phyloP scores from a whole-genome alignment of 225 moss, liverwort and hornwort species.

The Physcomitrium patens region DNA sequence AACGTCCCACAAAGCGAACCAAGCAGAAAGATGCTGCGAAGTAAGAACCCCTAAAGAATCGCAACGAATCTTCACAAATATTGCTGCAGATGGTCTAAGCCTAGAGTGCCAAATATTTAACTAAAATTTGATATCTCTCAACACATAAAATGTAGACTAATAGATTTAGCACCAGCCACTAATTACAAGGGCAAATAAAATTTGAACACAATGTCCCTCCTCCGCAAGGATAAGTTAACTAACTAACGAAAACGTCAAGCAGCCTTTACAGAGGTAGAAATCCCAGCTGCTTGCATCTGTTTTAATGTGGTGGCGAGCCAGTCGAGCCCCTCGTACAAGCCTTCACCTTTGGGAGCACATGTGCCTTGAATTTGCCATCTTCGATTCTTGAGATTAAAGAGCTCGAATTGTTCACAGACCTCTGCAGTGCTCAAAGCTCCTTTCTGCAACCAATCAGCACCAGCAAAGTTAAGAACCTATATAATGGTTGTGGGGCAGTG shows the following conservation, averaged over 20 bases:
- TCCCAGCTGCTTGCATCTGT: constrained; percentile 85
- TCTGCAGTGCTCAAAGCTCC: constrained; percentile 84
- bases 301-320: constrained; percentile 87
- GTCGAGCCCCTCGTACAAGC: constrained; percentile 89
- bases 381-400: constrained; percentile 71
- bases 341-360: constrained; percentile 94
- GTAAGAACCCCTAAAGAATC: constrained; percentile 19
- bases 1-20: constrained; percentile 24
- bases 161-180: constrained; percentile 32
- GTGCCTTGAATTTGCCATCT: constrained; percentile 96
- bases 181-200: constrained; percentile 32
- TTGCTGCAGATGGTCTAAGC: too few relatives aligned
- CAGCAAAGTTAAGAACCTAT: constrained; percentile 6
- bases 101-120: too few relatives aligned
- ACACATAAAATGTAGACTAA: constrained; percentile 31
- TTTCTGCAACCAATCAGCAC: constrained; percentile 55
- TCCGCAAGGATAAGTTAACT: constrained; percentile 19
- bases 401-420: constrained; percentile 83
- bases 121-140: background rate
- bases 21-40: background rate
- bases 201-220: background rate
- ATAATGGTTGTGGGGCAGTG: background rate
- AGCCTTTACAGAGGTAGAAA: constrained; percentile 74
- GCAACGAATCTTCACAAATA: constrained; percentile 30
- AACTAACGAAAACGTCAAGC: constrained; percentile 24